Evolutionary conservation across 2,329 filamentous ascomycete genomes (phyloP).

Genomic region (Paecilomyces sp.): DNA sequence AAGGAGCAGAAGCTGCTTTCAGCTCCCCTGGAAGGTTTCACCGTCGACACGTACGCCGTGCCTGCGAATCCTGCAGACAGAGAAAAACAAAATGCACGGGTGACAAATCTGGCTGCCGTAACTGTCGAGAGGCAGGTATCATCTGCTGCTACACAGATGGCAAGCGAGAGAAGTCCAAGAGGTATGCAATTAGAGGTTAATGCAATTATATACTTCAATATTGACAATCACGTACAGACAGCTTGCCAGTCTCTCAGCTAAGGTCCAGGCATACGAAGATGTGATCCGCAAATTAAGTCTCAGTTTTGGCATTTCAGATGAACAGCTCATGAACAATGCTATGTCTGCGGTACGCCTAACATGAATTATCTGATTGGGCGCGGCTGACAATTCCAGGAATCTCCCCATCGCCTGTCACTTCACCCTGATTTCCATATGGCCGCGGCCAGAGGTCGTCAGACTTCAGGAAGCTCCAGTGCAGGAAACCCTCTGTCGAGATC

Average conservation of each 20-base stretch:
- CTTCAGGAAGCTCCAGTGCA: conserved; percentile 11
- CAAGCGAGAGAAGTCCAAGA: conserved; percentile 39
- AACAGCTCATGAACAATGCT: conserved; percentile 27
- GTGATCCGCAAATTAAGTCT: conserved; percentile 28
- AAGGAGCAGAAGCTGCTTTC: conserved; percentile 24
- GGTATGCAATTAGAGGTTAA: conserved; percentile 16
- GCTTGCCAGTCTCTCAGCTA: conserved; percentile 33
- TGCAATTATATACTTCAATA: background rate
- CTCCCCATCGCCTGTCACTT: conserved; percentile 8
- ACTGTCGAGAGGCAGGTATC: conserved; percentile 37
- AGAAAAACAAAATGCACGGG: conserved; percentile 42
- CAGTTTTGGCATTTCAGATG: conserved; percentile 28
- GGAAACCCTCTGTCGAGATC: conserved; percentile 15
- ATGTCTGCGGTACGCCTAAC: conserved; percentile 20
- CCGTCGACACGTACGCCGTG: conserved; percentile 30
- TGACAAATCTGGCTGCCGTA: conserved; percentile 36
- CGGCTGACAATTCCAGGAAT: conserved; percentile 8
- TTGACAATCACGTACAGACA: conserved; percentile 20
- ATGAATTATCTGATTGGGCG: background rate
- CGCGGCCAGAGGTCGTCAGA: conserved; percentile 11
- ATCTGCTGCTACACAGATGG: conserved; percentile 40
- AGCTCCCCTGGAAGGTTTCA: conserved; percentile 27
- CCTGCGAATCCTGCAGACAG: conserved; percentile 40
- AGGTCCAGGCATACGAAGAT: conserved; percentile 34
- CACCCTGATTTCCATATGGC: conserved; percentile 11